Evolutionary conservation across 1,284 basidiomycete species (phyloP).

Genomic region (Irpex rosettiformis): DNA sequence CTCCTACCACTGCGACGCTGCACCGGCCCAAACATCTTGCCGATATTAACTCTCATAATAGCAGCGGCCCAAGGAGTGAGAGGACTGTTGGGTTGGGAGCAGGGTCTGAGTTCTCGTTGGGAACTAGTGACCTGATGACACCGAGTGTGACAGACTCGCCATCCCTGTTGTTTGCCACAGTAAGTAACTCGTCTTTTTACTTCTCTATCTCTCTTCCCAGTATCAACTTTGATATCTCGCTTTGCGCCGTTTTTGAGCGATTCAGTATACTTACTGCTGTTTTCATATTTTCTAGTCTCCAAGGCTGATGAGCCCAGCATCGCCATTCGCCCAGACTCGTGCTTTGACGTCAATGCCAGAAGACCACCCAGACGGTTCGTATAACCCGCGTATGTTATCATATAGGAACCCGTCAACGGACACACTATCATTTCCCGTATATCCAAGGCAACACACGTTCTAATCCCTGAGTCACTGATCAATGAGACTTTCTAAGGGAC

Average conservation of each 20-base stretch:
- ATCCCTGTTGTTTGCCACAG: background rate
- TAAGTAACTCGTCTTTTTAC: background rate
- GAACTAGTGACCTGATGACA: constrained; percentile 12
- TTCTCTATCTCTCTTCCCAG: background rate
- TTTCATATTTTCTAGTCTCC: background rate
- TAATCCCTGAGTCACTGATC: too few relatives aligned
- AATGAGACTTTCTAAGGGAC: too few relatives aligned
- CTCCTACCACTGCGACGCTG: background rate
- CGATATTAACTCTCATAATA: background rate
- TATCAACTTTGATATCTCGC: too few relatives aligned
- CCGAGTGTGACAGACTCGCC: constrained; percentile 2
- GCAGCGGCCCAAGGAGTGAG: background rate
- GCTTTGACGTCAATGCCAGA: constrained; percentile 6
- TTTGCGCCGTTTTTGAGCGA: too few relatives aligned
- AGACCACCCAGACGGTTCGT: background rate
- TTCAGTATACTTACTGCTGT: too few relatives aligned
- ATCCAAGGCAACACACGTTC: constrained; percentile 9
- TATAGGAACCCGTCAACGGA: constrained; percentile 10
- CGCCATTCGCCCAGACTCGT: background rate
- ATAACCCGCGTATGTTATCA: background rate
- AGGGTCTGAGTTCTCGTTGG: constrained; percentile 15
- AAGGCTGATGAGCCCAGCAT: background rate
- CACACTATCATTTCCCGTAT: constrained; percentile 8
- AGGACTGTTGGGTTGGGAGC: background rate
- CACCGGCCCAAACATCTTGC: background rate